Percentiles rank a stretch among this genome's conserved stretches.
These are phyloP conservation scores for Kodamaea kakaduensis DNA, from an alignment of 805 yeast genomes.

Conservation along the genomic window DNA sequence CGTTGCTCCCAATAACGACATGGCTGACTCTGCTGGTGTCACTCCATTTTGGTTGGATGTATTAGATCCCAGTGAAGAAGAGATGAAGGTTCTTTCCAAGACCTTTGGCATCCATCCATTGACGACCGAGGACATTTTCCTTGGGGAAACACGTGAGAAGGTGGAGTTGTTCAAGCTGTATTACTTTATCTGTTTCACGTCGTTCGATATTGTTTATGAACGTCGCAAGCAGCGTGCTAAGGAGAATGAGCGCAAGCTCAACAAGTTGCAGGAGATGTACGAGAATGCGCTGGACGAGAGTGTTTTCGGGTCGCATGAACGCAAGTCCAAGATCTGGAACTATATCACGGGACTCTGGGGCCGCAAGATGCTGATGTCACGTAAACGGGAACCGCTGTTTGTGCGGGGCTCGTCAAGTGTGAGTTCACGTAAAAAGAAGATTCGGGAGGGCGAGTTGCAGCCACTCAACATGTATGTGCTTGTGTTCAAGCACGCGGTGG, in stretches of 20 bases:
- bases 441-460: slow-evolving; percentile 58
- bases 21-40: background rate
- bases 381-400: slow-evolving; percentile 1
- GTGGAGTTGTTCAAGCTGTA: slow-evolving; percentile 89
- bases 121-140: slow-evolving; percentile 90
- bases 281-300: slow-evolving; percentile 17
- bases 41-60: slow-evolving; percentile 81
- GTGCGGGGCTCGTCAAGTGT: slow-evolving; percentile 16
- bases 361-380: slow-evolving; percentile 4
- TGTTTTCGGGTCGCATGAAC: slow-evolving; percentile 16
- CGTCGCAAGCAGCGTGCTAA: slow-evolving; percentile 50
- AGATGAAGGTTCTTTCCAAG: slow-evolving; percentile 85
- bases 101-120: slow-evolving; percentile 94
- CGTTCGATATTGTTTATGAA: slow-evolving; percentile 65
- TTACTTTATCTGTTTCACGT: slow-evolving; percentile 81
- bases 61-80: slow-evolving; percentile 91
- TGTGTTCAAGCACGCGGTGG: slow-evolving; percentile 85
- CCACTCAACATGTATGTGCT: slow-evolving; percentile 91
- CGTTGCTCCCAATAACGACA: slow-evolving; percentile 7
- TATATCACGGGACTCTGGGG: slow-evolving; percentile 11
- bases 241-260: slow-evolving; percentile 40
- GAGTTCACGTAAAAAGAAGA: slow-evolving; percentile 27
- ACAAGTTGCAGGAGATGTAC: slow-evolving; percentile 35
- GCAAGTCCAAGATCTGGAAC: slow-evolving; percentile 15
- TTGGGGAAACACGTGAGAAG: slow-evolving; percentile 93